Percentiles rank a stretch among this genome's conserved stretches.
Evolutionary conservation across 2,329 filamentous ascomycete genomes (phyloP).

Genomic region (Shiraia bambusicola): DNA sequence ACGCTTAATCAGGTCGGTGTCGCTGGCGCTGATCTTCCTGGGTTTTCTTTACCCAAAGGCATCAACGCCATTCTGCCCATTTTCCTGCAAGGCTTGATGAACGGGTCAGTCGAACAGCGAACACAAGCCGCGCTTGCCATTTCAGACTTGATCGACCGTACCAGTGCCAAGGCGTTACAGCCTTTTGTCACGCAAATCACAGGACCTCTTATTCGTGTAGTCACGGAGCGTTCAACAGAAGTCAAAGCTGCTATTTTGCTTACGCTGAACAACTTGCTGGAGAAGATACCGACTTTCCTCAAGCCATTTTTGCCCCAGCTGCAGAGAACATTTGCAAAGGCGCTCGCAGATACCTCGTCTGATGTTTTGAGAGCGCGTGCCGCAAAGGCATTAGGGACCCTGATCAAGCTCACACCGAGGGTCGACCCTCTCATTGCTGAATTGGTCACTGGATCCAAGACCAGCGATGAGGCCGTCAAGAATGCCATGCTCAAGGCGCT

Average conservation of each 20-base stretch:
- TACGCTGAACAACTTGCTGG: conserved; percentile 89
- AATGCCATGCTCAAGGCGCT: conserved; percentile 96
- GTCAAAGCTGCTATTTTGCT: conserved; percentile 94
- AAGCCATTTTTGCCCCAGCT: conserved; percentile 97
- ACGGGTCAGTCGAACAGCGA: conserved; percentile 87
- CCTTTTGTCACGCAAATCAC: conserved; percentile 98
- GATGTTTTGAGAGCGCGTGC: conserved; percentile 84
- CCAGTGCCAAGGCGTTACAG: conserved; percentile 82
- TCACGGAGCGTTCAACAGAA: conserved; percentile 92
- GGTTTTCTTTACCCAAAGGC: conserved; percentile 90
- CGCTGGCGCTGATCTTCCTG: conserved; percentile 77
- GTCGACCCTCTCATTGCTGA: conserved; percentile 93
- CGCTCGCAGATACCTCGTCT: conserved; percentile 88
- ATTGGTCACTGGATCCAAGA: conserved; percentile 93
- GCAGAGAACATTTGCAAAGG: conserved; percentile 95
- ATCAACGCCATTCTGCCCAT: conserved; percentile 96
- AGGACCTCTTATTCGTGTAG: conserved; percentile 93
- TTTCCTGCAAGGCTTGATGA: conserved; percentile 97
- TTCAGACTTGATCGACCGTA: conserved; percentile 92
- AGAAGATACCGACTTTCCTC: conserved; percentile 93
- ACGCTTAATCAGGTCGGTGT: conserved; percentile 87
- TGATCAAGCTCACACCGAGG: conserved; percentile 93
- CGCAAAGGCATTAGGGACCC: conserved; percentile 87
- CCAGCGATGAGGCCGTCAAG: conserved; percentile 79
- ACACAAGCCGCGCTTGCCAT: conserved; percentile 90